A percentile compares a stretch with the other conserved stretches of the same genome.
Conservation (phyloP, 768 basidiomycete genomes). For the Lactarius pseudohatsudake region DNA sequence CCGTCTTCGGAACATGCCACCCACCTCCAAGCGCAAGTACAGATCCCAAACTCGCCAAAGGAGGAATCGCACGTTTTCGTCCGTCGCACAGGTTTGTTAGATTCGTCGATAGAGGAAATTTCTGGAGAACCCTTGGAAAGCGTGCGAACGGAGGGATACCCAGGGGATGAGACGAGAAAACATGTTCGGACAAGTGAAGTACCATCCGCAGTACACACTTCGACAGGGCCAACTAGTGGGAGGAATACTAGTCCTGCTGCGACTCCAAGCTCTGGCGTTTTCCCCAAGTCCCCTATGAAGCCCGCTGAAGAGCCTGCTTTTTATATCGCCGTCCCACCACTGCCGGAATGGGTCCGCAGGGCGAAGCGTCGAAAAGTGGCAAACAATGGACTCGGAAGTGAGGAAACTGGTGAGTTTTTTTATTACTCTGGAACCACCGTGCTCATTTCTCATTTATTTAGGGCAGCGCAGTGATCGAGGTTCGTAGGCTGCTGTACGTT, state of each 20-base stretch:
- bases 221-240: neutral
- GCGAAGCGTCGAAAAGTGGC: slow-evolving; percentile 18
- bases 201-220: neutral
- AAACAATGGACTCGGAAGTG: neutral
- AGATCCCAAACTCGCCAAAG: neutral
- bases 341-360: slow-evolving; percentile 20
- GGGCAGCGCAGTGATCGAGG: slow-evolving; percentile 16
- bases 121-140: neutral
- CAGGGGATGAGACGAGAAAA: neutral
- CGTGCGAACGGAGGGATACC: neutral
- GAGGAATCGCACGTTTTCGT: slow-evolving; percentile 10
- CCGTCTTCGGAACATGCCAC: neutral
- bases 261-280: neutral
- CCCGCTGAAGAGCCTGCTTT: slow-evolving; percentile 6
- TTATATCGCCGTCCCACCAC: slow-evolving; percentile 19
- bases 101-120: slow-evolving; percentile 5
- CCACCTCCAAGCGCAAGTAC: neutral
- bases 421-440: neutral
- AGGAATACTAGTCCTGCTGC: neutral
- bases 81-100: slow-evolving; percentile 14
- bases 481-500: slow-evolving; percentile 14
- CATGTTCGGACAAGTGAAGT: neutral
- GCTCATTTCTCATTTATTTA: slow-evolving; percentile 8
- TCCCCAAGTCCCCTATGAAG: neutral
- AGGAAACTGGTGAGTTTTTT: slow-evolving; percentile 9